A percentile compares a stretch with the other conserved stretches of the same genome.
Conservation (phyloP, 176 grass and related monocot species). For the Carex cristatella region DNA sequence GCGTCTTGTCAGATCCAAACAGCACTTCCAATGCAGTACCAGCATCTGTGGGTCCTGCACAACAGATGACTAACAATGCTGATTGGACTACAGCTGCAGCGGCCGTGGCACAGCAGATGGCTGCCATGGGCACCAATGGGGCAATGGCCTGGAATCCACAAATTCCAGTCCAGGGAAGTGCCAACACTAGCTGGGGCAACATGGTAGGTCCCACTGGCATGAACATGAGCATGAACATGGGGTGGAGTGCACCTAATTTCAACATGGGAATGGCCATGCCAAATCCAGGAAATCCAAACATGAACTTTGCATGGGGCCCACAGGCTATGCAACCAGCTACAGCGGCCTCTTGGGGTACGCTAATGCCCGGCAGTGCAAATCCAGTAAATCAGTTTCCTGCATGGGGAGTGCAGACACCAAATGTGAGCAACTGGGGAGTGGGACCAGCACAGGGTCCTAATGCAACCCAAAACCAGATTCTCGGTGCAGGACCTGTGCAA, state of each 20-base stretch:
- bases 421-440: slow-evolving; percentile 41
- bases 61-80: slow-evolving; percentile 23
- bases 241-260: slow-evolving; percentile 40
- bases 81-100: slow-evolving; percentile 41
- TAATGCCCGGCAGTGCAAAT: slow-evolving; percentile 53
- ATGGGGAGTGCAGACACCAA: slow-evolving; percentile 46
- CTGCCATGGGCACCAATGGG: slow-evolving; percentile 27
- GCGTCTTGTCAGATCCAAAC: slow-evolving; percentile 13
- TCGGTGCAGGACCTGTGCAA: not conserved
- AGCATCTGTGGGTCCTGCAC: slow-evolving; percentile 32
- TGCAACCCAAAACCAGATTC: slow-evolving; percentile 29
- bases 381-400: slow-evolving; percentile 52
- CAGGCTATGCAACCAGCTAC: slow-evolving; percentile 55
- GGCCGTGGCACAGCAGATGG: slow-evolving; percentile 46
- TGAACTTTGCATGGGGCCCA: slow-evolving; percentile 53
- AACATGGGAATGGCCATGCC: slow-evolving; percentile 62
- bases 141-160: slow-evolving; percentile 46
- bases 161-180: slow-evolving; percentile 43
- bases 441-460: slow-evolving; percentile 43
- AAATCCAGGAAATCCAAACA: slow-evolving; percentile 54
- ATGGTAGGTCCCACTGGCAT: slow-evolving; percentile 46
- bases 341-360: slow-evolving; percentile 41
- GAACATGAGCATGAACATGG: slow-evolving; percentile 31
- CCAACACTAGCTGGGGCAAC: slow-evolving; percentile 54
- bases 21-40: slow-evolving; percentile 27